phyloP scores from a whole-genome alignment of 768 basidiomycete species.

The Gloeophyllum trabeum region DNA sequence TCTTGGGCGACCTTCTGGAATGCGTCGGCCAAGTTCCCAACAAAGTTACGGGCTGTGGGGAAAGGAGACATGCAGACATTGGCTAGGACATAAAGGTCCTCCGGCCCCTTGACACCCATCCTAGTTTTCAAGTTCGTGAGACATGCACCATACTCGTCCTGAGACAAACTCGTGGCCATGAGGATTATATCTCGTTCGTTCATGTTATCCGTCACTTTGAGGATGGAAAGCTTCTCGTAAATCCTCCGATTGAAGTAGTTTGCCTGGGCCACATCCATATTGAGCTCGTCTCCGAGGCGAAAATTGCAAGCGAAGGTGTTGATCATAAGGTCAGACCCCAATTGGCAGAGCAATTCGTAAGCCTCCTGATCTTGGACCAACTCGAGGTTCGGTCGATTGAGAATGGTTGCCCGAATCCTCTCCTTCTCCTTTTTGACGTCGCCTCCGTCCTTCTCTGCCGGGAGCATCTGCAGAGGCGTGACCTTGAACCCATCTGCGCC shows the following conservation, averaged over 20 bases:
- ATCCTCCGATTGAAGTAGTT: conserved; percentile 28
- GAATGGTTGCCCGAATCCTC: conserved; percentile 22
- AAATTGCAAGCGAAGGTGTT: conserved; percentile 35
- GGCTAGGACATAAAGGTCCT: conserved; percentile 23
- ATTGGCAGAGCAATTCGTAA: conserved; percentile 12
- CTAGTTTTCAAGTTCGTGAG: conserved; percentile 25
- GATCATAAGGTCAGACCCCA: conserved; percentile 32
- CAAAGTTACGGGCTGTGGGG: conserved; percentile 17
- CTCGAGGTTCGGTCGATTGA: conserved; percentile 18
- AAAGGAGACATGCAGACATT: conserved; percentile 33
- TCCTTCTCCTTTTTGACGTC: conserved; percentile 10
- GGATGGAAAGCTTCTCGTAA: conserved; percentile 26
- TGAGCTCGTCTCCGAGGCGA: conserved; percentile 19
- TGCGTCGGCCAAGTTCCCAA: conserved; percentile 14
- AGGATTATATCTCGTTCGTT: conserved; percentile 16
- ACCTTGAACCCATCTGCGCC: no score
- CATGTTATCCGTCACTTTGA: conserved; percentile 12
- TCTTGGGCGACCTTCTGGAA: conserved; percentile 23
- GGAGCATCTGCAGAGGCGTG: no score
- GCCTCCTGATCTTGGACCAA: conserved; percentile 16
- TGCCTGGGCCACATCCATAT: conserved; percentile 27
- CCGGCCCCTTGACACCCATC: conserved; percentile 10
- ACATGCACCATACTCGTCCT: conserved; percentile 22
- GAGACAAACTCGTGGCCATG: conserved; percentile 19
- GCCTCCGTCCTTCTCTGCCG: neutral